These are phyloP conservation scores for Penicillium sp. DNA, from an alignment of 2,329 filamentous ascomycete genomes.

Conservation along the genomic window DNA sequence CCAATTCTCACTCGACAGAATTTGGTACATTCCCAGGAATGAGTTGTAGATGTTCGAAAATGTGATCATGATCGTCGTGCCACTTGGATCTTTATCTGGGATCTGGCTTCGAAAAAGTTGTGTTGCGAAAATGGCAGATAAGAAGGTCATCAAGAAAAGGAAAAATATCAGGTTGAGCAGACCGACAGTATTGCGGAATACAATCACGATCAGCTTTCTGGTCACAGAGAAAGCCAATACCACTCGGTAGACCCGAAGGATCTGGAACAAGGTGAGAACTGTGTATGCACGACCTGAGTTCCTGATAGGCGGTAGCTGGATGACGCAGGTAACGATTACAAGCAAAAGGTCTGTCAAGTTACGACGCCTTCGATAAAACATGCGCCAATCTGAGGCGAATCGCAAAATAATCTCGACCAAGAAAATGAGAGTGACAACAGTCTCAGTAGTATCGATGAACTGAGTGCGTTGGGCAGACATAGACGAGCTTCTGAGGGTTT, in stretches of 20 bases:
- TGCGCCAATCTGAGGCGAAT: slow-evolving; percentile 74
- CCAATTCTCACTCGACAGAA: slow-evolving; percentile 96
- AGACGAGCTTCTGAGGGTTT: slow-evolving; percentile 71
- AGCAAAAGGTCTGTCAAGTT: slow-evolving; percentile 81
- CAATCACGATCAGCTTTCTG: slow-evolving; percentile 76
- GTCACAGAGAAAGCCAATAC: slow-evolving; percentile 88
- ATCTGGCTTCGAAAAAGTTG: slow-evolving; percentile 91
- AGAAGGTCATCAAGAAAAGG: slow-evolving; percentile 91
- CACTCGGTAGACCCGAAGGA: slow-evolving; percentile 85
- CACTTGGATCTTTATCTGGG: slow-evolving; percentile 60
- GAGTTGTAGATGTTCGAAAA: slow-evolving; percentile 94
- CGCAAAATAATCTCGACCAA: slow-evolving; percentile 80
- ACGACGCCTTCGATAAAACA: slow-evolving; percentile 69
- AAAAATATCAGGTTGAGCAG: slow-evolving; percentile 93
- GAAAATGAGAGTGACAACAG: slow-evolving; percentile 73
- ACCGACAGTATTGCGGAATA: slow-evolving; percentile 88
- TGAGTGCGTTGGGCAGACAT: slow-evolving; percentile 64
- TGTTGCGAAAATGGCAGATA: slow-evolving; percentile 88
- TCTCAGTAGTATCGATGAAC: slow-evolving; percentile 72
- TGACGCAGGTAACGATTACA: slow-evolving; percentile 77
- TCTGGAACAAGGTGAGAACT: slow-evolving; percentile 91
- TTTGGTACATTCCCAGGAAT: slow-evolving; percentile 96
- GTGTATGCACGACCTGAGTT: slow-evolving; percentile 71
- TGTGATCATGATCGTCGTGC: slow-evolving; percentile 65
- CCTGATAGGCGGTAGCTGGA: slow-evolving; percentile 79